These are phyloP conservation scores for Hymenoscyphus albidus DNA, from an alignment of 2,329 filamentous ascomycete genomes.

Conservation along the genomic window DNA sequence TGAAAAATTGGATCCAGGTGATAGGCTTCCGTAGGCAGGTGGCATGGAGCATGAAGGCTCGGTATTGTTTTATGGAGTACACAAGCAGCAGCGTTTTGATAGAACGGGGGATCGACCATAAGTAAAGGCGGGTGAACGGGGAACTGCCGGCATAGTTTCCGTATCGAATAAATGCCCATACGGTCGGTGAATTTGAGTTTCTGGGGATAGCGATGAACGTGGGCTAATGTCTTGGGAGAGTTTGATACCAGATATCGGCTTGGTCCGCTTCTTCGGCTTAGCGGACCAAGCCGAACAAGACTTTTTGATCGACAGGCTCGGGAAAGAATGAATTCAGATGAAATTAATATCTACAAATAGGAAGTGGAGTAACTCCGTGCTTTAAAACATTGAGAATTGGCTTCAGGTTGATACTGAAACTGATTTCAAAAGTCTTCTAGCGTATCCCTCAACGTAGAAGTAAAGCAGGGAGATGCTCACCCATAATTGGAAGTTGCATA, in stretches of 20 bases:
- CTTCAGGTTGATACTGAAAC: not conserved
- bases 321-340: not conserved
- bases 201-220: not conserved
- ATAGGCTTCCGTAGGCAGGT: not conserved
- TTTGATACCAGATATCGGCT: not conserved
- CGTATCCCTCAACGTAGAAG: not conserved
- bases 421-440: not conserved
- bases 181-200: not conserved
- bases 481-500: not conserved
- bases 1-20: not conserved
- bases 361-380: not conserved
- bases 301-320: not conserved
- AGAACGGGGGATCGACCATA: not conserved
- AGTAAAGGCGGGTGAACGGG: not conserved
- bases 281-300: not conserved
- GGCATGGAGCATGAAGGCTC: not conserved
- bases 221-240: not conserved
- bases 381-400: not conserved
- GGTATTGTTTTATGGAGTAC: not conserved
- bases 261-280: not conserved
- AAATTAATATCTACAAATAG: not conserved
- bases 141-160: not conserved
- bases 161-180: not conserved
- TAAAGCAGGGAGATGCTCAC: not conserved
- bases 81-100: slow-evolving; percentile 1